Conservation (phyloP, 768 basidiomycete genomes). For the Macrolepiota dolichaula region DNA sequence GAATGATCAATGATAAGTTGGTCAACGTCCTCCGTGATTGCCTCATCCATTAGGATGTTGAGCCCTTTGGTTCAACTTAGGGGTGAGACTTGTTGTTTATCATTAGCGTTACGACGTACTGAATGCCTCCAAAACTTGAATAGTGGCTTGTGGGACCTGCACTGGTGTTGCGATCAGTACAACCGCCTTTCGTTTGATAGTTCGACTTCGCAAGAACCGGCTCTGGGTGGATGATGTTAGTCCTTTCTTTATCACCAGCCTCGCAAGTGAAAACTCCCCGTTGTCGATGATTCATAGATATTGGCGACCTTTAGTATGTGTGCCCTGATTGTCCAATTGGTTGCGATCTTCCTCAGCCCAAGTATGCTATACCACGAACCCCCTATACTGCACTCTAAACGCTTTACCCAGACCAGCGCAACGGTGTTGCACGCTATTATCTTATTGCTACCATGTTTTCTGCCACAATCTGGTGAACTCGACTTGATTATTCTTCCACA, state of each 20-base stretch:
- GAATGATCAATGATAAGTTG: not conserved
- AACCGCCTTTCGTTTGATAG: conserved; percentile 27
- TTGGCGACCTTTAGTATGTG: not conserved
- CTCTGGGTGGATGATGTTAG: conserved; percentile 35
- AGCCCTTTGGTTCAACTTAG: not conserved
- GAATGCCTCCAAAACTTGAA: not conserved
- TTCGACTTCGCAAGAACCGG: conserved; percentile 20
- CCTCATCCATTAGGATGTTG: not conserved
- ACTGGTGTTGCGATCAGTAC: conserved; percentile 26
- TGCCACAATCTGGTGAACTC: conserved; percentile 32
- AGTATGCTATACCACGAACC: conserved; percentile 11
- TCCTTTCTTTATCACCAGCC: not conserved
- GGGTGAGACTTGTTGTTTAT: not conserved
- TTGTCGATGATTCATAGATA: not conserved
- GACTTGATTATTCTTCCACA: not conserved
- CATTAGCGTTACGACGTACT: not conserved
- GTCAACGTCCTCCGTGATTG: not conserved
- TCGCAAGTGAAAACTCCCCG: not conserved
- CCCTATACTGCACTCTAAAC: not conserved
- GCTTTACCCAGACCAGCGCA: not conserved
- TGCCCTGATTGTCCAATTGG: not conserved
- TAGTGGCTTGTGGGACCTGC: conserved; percentile 19
- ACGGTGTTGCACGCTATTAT: conserved; percentile 28
- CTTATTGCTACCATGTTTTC: conserved; percentile 35
- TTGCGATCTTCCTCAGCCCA: not conserved